Conservation (phyloP, 495 filamentous ascomycete genomes). For the Aspergillus avenaceus region DNA sequence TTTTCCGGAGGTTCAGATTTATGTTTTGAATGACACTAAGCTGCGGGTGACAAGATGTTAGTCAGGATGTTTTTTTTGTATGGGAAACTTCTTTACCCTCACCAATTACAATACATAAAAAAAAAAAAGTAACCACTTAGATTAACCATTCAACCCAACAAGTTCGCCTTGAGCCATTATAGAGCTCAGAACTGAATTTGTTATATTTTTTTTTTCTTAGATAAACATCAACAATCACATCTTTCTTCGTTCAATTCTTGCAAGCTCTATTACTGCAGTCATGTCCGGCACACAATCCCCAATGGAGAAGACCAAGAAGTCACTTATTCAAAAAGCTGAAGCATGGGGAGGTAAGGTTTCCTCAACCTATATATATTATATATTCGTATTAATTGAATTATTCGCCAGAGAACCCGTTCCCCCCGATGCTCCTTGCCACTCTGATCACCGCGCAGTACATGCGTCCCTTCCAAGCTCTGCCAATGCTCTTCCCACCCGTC, state of each 20-base stretch:
- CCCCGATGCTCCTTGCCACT: conserved; percentile 73
- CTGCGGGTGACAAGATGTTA: conserved; percentile 11
- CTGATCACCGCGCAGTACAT: conserved; percentile 73
- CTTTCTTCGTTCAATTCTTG: neutral
- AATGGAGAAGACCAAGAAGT: conserved; percentile 43
- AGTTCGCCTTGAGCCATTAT: no score
- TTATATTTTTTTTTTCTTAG: neutral
- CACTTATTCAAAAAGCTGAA: conserved; percentile 47
- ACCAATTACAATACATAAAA: no score
- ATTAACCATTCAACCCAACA: no score
- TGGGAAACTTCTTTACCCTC: no score
- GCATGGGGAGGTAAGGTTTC: conserved; percentile 67
- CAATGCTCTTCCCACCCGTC: conserved; percentile 77
- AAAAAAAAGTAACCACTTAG: no score
- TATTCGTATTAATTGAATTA: neutral
- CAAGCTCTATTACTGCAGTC: neutral
- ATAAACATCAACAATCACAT: neutral
- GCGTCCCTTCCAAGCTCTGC: conserved; percentile 69
- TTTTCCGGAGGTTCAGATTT: conserved; percentile 15
- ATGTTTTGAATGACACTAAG: conserved; percentile 17
- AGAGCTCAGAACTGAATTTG: no score
- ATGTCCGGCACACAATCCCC: conserved; percentile 25
- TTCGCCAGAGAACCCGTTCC: conserved; percentile 67
- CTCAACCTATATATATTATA: no score
- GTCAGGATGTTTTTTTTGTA: no score